A percentile compares a stretch with the other conserved stretches of the same genome.
These are phyloP conservation scores for Arthrinium phaeospermum DNA, from an alignment of 2,329 filamentous ascomycete species.

Conservation along the genomic window DNA sequence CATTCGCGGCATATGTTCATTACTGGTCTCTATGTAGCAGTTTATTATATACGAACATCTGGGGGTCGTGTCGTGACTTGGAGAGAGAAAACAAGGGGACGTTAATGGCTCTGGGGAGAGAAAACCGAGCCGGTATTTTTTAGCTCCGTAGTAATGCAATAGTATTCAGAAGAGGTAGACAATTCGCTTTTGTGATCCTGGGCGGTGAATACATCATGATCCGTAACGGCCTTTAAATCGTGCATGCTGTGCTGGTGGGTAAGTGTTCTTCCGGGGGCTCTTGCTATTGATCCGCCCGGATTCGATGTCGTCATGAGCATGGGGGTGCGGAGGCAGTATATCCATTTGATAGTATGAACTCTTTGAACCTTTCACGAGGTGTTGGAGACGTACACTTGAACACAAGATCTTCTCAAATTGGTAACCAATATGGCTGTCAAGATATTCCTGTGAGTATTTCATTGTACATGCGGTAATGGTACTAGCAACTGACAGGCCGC, in stretches of 20 bases:
- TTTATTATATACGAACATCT: constrained; percentile 6
- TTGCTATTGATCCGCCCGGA: not conserved
- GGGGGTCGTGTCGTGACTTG: not conserved
- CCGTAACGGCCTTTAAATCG: not conserved
- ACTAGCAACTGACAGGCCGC: not conserved
- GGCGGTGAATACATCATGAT: not conserved
- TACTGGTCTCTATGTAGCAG: constrained; percentile 9
- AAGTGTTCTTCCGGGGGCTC: not conserved
- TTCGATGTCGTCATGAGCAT: constrained; percentile 4
- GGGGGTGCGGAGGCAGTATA: not conserved
- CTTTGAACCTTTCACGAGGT: not conserved
- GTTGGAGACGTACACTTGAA: not conserved
- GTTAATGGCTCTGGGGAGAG: not conserved
- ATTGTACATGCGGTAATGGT: not conserved
- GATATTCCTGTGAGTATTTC: constrained; percentile 19
- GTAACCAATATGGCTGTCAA: constrained; percentile 14
- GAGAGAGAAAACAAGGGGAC: not conserved
- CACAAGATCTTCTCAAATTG: too few species aligned
- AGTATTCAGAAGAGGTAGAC: not conserved
- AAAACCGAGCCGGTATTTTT: not conserved
- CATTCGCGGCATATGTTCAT: not conserved
- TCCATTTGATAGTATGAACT: too few species aligned
- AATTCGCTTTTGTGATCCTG: not conserved
- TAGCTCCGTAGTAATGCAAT: constrained; percentile 8
- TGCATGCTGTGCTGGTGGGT: not conserved